Evolutionary conservation across 2,329 filamentous ascomycete species (phyloP), one percentile per base, ranked within the genome.

Genomic region (Colletotrichum viniferum): DNA sequence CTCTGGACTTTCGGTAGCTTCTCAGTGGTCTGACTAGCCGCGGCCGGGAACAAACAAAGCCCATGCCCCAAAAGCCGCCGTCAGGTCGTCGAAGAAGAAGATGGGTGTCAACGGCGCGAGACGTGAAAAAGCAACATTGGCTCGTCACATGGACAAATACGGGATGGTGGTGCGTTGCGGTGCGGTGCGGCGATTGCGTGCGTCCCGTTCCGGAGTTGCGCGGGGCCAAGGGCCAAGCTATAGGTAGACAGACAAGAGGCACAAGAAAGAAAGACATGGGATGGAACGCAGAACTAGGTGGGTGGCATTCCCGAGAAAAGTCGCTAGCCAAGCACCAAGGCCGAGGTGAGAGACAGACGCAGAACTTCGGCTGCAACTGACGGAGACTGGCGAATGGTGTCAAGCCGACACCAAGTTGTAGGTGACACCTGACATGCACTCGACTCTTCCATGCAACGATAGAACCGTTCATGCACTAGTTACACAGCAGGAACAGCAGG

Each of bases 151-250:
- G 73, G 70, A 52, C 70, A 76, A 30, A 43, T 64, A 28, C 63
- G 62, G 52, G 67, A 21, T 58, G 55, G 62, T 56, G 38, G 16
- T 43, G 52, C 62, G 34, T 34, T 72, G 32, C 48, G 55, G 62
- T 56, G 52, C 56, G 43, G 69, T 65, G 69, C 65, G 26, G 68
- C 62, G n/a, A 63, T 73, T 76, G 64, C 63, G 34, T 76, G 64
- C 69, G 69, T 76, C 73, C 69, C 63, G 63, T 76, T 76, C 69
- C 69, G 73, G 73, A 73, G 63, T n/a, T 72, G 68, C 62, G 55
- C 62, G 55, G 30, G 58, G 48, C 52, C 43, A 52, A 52, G 43
- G 43, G 43, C 43, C n/a, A 52, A 52, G 43, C 43, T 21, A 52
- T 7, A 52, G 43, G n/a, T 52, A 52, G 43, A 52, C 43, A 52